Evolutionary conservation across 2,329 filamentous ascomycete genomes (phyloP).

Genomic region (Beauveria australis): DNA sequence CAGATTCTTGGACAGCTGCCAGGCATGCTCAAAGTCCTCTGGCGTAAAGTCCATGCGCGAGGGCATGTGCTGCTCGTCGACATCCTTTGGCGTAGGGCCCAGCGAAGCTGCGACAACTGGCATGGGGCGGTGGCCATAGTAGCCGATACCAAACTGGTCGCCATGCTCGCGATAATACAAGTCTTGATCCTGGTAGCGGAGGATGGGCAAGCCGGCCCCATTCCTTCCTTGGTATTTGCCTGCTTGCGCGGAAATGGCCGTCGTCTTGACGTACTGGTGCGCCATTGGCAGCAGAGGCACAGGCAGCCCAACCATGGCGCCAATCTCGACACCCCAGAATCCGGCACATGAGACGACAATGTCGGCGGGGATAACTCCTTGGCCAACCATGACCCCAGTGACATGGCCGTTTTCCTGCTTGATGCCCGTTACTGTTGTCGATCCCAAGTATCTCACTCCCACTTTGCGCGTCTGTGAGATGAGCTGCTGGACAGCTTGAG

Average conservation of each 20-base stretch:
- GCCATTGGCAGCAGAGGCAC: conserved; percentile 53
- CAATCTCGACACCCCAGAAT: conserved; percentile 59
- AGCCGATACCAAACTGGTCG: conserved; percentile 54
- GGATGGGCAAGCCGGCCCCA: conserved; percentile 47
- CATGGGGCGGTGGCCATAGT: conserved; percentile 55
- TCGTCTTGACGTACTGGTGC: conserved; percentile 58
- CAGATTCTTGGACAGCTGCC: conserved; percentile 46
- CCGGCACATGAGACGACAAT: conserved; percentile 56
- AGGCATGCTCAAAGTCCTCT: conserved; percentile 53
- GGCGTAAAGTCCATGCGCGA: conserved; percentile 52
- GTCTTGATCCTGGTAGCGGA: conserved; percentile 55
- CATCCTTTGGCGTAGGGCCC: conserved; percentile 42
- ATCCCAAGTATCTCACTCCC: conserved; percentile 50
- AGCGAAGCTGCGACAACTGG: conserved; percentile 48
- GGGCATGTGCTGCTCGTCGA: conserved; percentile 54
- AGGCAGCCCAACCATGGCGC: conserved; percentile 49
- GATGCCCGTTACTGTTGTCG: conserved; percentile 50
- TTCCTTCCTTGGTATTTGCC: conserved; percentile 31
- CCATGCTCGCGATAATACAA: conserved; percentile 59
- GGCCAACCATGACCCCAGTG: conserved; percentile 46
- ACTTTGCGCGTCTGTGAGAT: conserved; percentile 48
- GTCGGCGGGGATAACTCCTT: conserved; percentile 45
- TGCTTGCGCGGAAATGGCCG: conserved; percentile 35
- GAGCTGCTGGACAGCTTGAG: conserved; percentile 52
- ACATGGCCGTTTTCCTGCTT: conserved; percentile 39